These are phyloP conservation scores for Mycosphaerelloides madeirae DNA, from an alignment of 2,329 filamentous ascomycete species.

Conservation along the genomic window DNA sequence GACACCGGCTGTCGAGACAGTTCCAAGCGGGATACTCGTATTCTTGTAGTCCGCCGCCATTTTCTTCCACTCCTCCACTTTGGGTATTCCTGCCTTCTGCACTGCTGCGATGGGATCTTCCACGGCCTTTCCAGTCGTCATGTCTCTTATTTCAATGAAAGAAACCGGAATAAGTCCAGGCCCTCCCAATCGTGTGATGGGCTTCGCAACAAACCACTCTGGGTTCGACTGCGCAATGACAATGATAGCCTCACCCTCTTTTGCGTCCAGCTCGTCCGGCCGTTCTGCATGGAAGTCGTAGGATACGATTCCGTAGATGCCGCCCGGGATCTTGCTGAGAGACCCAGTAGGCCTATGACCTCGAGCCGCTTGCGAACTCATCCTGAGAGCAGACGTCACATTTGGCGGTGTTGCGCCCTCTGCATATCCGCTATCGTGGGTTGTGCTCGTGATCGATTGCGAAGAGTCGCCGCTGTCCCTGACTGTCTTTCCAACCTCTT, in stretches of 20 bases:
- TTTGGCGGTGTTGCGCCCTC: constrained; percentile 43
- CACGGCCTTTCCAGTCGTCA: constrained; percentile 79
- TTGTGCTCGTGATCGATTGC: constrained; percentile 44
- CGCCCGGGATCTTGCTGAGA: constrained; percentile 56
- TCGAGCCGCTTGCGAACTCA: constrained; percentile 25
- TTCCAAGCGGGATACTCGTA: constrained; percentile 88
- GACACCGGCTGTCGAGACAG: constrained; percentile 62
- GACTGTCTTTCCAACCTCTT: constrained; percentile 85
- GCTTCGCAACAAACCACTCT: constrained; percentile 98
- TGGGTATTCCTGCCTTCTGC: constrained; percentile 80
- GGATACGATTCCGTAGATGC: constrained; percentile 92
- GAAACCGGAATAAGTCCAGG: constrained; percentile 94
- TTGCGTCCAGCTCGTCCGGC: constrained; percentile 92
- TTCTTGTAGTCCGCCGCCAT: constrained; percentile 99
- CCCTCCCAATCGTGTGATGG: constrained; percentile 93
- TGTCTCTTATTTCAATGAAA: constrained; percentile 93
- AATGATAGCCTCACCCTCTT: constrained; percentile 93
- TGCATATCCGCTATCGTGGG: constrained; percentile 89
- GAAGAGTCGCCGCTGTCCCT: constrained; percentile 66
- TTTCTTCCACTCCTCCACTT: constrained; percentile 98
- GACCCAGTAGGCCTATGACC: constrained; percentile 34
- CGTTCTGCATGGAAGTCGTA: constrained; percentile 95
- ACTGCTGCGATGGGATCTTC: constrained; percentile 80
- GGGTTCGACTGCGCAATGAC: constrained; percentile 98
- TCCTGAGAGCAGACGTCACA: constrained; percentile 29